These are phyloP conservation scores for Epichloe brachyelytri DNA, from an alignment of 2,329 filamentous ascomycete species.

Conservation along the genomic window DNA sequence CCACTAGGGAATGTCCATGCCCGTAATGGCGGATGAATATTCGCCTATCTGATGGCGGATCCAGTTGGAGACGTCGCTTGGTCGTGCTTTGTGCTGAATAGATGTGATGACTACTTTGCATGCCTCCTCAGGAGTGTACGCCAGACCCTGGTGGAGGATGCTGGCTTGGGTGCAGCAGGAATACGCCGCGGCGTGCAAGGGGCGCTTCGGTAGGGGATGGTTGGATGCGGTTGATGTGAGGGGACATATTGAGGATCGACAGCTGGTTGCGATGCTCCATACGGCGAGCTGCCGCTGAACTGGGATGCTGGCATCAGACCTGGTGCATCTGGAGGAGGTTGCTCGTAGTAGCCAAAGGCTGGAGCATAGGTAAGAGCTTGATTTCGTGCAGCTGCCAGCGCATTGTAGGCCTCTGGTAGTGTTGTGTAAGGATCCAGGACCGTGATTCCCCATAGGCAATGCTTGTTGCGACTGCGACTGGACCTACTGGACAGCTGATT, in stretches of 20 bases:
- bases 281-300: background rate
- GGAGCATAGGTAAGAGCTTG: background rate
- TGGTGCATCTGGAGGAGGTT: background rate
- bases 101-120: constrained; percentile 15
- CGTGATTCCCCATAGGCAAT: background rate
- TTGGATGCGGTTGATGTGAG: background rate
- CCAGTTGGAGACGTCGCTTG: constrained; percentile 16
- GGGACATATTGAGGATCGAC: background rate
- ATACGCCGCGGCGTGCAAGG: background rate
- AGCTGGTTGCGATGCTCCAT: background rate
- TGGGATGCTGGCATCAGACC: background rate
- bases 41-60: constrained; percentile 14
- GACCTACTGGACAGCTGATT: background rate
- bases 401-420: constrained; percentile 3
- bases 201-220: background rate
- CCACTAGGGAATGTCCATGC: constrained; percentile 15
- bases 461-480: background rate
- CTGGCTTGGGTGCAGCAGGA: background rate
- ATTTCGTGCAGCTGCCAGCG: background rate
- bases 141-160: constrained; percentile 1
- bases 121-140: constrained; percentile 6
- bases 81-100: constrained; percentile 12
- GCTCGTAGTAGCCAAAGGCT: background rate
- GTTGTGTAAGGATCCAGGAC: background rate
- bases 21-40: constrained; percentile 9